Evolutionary conservation across 2,329 filamentous ascomycete species (phyloP).

Genomic region (Dothistroma pini): DNA sequence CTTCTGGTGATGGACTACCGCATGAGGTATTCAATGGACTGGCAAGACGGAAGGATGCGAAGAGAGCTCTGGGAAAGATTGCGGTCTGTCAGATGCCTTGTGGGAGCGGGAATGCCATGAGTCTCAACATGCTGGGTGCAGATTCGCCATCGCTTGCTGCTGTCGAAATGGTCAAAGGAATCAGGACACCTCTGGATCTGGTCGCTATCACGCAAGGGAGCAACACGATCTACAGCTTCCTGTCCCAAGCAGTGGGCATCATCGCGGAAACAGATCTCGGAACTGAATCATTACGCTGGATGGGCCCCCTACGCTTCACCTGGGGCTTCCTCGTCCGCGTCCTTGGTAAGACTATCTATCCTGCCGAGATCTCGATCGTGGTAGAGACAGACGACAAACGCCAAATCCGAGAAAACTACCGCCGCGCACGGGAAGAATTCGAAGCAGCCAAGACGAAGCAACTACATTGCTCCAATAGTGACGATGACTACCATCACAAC

Average conservation of each 20-base stretch:
- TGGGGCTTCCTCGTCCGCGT: slow-evolving; percentile 77
- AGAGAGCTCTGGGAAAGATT: slow-evolving; percentile 67
- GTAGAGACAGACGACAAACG: slow-evolving; percentile 74
- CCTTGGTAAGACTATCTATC: slow-evolving; percentile 73
- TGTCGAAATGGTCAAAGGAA: slow-evolving; percentile 79
- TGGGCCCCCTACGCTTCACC: slow-evolving; percentile 82
- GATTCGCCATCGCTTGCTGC: slow-evolving; percentile 71
- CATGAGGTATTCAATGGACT: slow-evolving; percentile 96
- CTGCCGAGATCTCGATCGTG: slow-evolving; percentile 83
- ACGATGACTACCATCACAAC: slow-evolving; percentile 16
- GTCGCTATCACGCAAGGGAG: slow-evolving; percentile 82
- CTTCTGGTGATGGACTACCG: slow-evolving; percentile 86
- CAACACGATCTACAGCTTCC: slow-evolving; percentile 73
- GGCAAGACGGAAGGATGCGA: slow-evolving; percentile 70
- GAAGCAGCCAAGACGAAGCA: slow-evolving; percentile 27
- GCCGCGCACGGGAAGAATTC: slow-evolving; percentile 29
- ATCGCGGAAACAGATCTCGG: slow-evolving; percentile 86
- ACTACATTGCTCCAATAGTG: slow-evolving; percentile 14
- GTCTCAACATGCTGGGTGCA: slow-evolving; percentile 82
- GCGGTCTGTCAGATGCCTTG: slow-evolving; percentile 86
- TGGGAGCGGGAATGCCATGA: slow-evolving; percentile 91
- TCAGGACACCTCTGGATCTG: slow-evolving; percentile 79
- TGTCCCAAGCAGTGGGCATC: slow-evolving; percentile 86
- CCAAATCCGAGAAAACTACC: slow-evolving; percentile 70
- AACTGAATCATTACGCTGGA: slow-evolving; percentile 89